Base-by-base conservation (phyloP, 2,329 filamentous ascomycete genomes). In the Cordyceps javanica region DNA sequence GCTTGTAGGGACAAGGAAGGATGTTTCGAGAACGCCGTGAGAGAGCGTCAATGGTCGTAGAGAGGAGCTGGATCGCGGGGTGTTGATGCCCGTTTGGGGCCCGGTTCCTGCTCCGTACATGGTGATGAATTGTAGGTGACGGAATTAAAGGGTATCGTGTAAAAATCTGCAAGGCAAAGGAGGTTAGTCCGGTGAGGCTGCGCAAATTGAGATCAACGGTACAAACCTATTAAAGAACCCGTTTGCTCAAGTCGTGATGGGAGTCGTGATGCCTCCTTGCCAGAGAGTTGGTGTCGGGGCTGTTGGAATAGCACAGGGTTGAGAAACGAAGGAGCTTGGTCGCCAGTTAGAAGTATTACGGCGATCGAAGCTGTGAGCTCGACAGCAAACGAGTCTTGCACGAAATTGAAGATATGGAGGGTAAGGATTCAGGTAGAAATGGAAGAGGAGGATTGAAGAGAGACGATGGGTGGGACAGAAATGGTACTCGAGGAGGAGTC, bases 21-120 rank as follows among this genome's bases (percentile, higher is more conserved):
- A 93, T 69, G 95, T 91, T 74, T 99, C 94, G 76, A 99, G 91
- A 57, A 90, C 91, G 72, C 95, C 94, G 75, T 99, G 94, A 64
- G 86, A 83, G 69, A 99, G 83, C 68, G 89, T 91, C 70, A 99
- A 85, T 62, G 94, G 93, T 65, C 94, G 90, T 64, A 97, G 86
- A 63, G 93, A 96, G 64, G 91, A 87, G 66, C 90, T 94, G 58
- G 93, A 96, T 77, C 94, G 88, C 67, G 94, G 94, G 66, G 94
- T 99, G 65, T 92, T 95, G 71, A 96, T 91, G 76, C 94, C 94
- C 78, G 94, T 99, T 77, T 96, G 92, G 61, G 90, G 86, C 76
- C 88, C 90, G 60, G 87, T 90, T 67, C 79, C 82, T 69, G 89
- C 86, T 76, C 90, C 90, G 83, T 94, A 95, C 91, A 96, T 96